phyloP scores from a whole-genome alignment of 192 early-diverging fungal species.

The Coemansia sp. region DNA sequence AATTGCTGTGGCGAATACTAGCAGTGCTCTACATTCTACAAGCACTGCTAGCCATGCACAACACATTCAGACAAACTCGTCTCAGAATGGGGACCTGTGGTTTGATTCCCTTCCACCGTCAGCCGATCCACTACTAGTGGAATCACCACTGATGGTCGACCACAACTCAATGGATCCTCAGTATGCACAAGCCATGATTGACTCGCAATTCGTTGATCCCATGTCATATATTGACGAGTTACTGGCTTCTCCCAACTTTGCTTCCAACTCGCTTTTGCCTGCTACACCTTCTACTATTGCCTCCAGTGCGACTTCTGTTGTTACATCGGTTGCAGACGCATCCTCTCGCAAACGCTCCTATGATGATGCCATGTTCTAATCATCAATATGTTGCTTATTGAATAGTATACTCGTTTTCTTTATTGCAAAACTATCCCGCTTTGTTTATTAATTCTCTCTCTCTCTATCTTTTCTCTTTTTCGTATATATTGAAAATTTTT shows the following conservation, averaged over 20 bases:
- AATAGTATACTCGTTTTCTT: neutral
- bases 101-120: slow-evolving; percentile 5
- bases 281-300: neutral
- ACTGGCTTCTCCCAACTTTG: slow-evolving; percentile 31
- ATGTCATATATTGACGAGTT: slow-evolving; percentile 49
- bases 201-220: slow-evolving; percentile 43
- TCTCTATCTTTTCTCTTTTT: no score
- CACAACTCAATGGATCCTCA: slow-evolving; percentile 29
- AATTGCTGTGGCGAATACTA: neutral
- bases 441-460: no score
- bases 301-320: neutral
- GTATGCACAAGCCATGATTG: slow-evolving; percentile 14
- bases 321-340: neutral
- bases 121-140: slow-evolving; percentile 25
- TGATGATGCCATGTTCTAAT: slow-evolving; percentile 38
- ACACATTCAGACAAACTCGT: neutral
- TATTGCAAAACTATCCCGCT: neutral
- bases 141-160: slow-evolving; percentile 43
- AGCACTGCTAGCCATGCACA: no score
- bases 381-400: neutral
- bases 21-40: no score
- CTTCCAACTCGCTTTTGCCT: slow-evolving; percentile 5
- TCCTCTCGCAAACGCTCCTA: slow-evolving; percentile 45
- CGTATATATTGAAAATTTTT: no score
- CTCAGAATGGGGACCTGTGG: neutral